phyloP scores from a whole-genome alignment of 495 filamentous ascomycete species.

The Neurospora cerealis region DNA sequence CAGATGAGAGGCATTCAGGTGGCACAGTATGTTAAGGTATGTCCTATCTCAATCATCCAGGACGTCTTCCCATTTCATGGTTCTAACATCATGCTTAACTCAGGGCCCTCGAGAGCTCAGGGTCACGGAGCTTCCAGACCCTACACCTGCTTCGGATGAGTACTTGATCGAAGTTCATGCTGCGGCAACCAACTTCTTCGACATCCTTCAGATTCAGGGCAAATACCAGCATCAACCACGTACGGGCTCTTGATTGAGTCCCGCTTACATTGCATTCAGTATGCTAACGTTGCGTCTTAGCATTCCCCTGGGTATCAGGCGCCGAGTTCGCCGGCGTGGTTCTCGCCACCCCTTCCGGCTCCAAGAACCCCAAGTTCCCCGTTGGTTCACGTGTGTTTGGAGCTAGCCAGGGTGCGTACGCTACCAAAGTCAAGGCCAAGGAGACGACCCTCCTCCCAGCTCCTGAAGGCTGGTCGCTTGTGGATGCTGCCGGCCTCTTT shows the following conservation, averaged over 20 bases:
- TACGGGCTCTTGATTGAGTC: slow-evolving; percentile 7
- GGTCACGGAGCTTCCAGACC: slow-evolving; percentile 63
- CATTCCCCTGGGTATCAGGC: slow-evolving; percentile 80
- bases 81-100: not conserved
- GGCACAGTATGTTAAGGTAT: slow-evolving; percentile 67
- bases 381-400: slow-evolving; percentile 81
- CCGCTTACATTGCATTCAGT: not conserved
- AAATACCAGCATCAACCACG: slow-evolving; percentile 59
- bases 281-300: slow-evolving; percentile 13
- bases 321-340: slow-evolving; percentile 78
- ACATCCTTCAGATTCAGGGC: slow-evolving; percentile 80
- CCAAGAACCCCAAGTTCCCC: slow-evolving; percentile 41
- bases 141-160: slow-evolving; percentile 54
- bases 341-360: slow-evolving; percentile 47
- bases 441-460: slow-evolving; percentile 63
- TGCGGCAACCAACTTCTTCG: slow-evolving; percentile 89
- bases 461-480: slow-evolving; percentile 70
- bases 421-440: slow-evolving; percentile 56
- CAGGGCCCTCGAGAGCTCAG: slow-evolving; percentile 72
- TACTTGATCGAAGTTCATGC: slow-evolving; percentile 88
- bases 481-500: slow-evolving; percentile 80
- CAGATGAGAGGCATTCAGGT: slow-evolving; percentile 80
- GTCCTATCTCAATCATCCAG: not conserved
- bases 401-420: slow-evolving; percentile 76
- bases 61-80: not conserved